Evolutionary conservation across 2,329 filamentous ascomycete species (phyloP).

Genomic region (Clonostachys chloroleuca): DNA sequence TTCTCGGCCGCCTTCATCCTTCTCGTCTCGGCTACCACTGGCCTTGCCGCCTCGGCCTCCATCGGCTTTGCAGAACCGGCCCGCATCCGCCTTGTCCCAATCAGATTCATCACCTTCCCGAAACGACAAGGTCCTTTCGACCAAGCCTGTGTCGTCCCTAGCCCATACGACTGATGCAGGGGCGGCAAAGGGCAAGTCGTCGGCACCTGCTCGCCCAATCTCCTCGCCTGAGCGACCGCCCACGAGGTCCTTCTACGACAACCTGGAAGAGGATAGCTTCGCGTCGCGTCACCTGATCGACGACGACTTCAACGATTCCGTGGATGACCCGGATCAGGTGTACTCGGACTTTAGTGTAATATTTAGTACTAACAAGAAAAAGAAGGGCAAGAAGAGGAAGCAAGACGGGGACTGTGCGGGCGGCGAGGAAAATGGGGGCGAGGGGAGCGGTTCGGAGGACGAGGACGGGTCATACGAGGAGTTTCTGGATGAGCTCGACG

Average conservation of each 20-base stretch:
- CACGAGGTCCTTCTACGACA: constrained; percentile 17
- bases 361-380: constrained; percentile 28
- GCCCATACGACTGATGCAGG: no score
- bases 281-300: constrained; percentile 43
- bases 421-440: neutral
- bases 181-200: no score
- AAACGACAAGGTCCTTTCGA: no score
- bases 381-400: constrained; percentile 17
- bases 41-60: no score
- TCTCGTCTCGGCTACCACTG: no score
- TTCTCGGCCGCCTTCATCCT: no score
- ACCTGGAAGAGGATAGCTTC: constrained; percentile 38
- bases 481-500: constrained; percentile 51
- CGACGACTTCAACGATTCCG: constrained; percentile 33
- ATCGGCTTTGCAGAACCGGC: no score
- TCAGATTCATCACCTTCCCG: no score
- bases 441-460: constrained; percentile 15
- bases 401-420: constrained; percentile 1
- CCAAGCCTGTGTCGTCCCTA: no score
- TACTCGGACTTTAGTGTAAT: constrained; percentile 51
- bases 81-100: no score
- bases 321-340: constrained; percentile 42
- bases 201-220: constrained; percentile 8
- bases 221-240: constrained; percentile 26
- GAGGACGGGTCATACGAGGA: constrained; percentile 45